Evolutionary conservation across 495 filamentous ascomycete genomes (phyloP).

Genomic region (Penicillium manginii): DNA sequence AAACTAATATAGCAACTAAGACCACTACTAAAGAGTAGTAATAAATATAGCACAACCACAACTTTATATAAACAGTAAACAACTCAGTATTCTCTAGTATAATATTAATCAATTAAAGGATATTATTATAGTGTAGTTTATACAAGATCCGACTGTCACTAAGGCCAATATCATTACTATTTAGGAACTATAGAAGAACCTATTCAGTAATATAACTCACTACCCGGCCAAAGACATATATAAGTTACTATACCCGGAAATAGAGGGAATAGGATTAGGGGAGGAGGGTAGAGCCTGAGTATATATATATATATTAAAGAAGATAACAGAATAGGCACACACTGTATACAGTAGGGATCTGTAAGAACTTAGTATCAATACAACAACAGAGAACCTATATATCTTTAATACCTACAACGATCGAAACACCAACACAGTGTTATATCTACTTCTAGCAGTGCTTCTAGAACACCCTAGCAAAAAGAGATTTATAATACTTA

Average conservation of each 20-base stretch:
- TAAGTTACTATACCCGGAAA: neutral
- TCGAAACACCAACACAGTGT: too few species aligned
- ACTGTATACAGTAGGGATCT: too few species aligned
- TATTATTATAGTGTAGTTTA: neutral
- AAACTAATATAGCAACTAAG: too few species aligned
- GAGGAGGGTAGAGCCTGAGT: neutral
- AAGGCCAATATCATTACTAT: neutral
- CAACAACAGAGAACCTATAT: too few species aligned
- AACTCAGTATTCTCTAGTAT: conserved; percentile 1
- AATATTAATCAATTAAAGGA: neutral
- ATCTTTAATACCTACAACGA: too few species aligned
- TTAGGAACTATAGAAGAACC: neutral
- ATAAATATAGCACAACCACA: too few species aligned
- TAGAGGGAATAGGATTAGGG: neutral
- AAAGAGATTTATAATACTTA: neutral
- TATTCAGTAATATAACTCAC: neutral
- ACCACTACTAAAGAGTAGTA: too few species aligned
- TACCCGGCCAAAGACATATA: neutral
- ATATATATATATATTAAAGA: neutral
- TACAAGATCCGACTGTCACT: neutral
- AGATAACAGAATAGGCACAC: neutral
- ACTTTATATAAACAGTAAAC: too few species aligned
- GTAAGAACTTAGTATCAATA: too few species aligned
- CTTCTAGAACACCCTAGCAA: too few species aligned
- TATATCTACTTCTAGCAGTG: too few species aligned